Percentiles rank a stretch among this genome's conserved stretches.
phyloP scores from a whole-genome alignment of 2,329 filamentous ascomycete genomes.

The Botryosphaeria dothidea region DNA sequence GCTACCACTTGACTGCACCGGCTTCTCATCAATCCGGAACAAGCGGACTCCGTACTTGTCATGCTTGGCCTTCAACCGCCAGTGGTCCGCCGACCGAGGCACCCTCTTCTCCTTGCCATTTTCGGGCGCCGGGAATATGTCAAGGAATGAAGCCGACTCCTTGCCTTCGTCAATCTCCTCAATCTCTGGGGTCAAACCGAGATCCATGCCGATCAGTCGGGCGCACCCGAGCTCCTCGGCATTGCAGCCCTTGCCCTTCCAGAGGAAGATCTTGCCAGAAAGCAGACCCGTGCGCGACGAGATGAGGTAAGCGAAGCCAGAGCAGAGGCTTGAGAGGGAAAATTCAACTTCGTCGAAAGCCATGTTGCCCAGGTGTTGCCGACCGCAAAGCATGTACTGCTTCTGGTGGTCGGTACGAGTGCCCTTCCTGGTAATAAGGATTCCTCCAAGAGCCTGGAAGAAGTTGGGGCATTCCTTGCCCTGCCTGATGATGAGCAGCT shows the following conservation, averaged over 20 bases:
- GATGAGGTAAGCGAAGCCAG: slow-evolving; percentile 86
- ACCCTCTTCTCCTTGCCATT: slow-evolving; percentile 31
- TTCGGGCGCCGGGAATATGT: slow-evolving; percentile 57
- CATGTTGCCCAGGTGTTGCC: slow-evolving; percentile 81
- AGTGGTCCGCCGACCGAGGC: slow-evolving; percentile 71
- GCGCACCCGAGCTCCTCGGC: slow-evolving; percentile 88
- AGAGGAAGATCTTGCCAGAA: slow-evolving; percentile 69
- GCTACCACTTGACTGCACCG: slow-evolving; percentile 63
- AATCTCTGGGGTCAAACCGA: slow-evolving; percentile 80
- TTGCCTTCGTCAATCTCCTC: slow-evolving; percentile 82
- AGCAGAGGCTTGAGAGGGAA: slow-evolving; percentile 71
- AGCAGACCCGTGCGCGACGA: slow-evolving; percentile 63
- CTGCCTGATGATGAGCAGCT: slow-evolving; percentile 72
- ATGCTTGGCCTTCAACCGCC: slow-evolving; percentile 79
- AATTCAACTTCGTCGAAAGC: slow-evolving; percentile 94
- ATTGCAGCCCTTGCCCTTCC: slow-evolving; percentile 88
- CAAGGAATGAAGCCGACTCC: slow-evolving; percentile 73
- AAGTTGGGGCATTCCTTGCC: slow-evolving; percentile 85
- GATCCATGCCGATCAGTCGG: slow-evolving; percentile 88
- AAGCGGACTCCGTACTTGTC: slow-evolving; percentile 76
- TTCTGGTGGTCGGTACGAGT: slow-evolving; percentile 59
- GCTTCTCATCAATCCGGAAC: slow-evolving; percentile 71
- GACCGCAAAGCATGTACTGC: slow-evolving; percentile 86
- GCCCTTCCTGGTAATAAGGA: slow-evolving; percentile 79
- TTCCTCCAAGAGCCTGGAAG: slow-evolving; percentile 84